Evolutionary conservation across 768 basidiomycete species (phyloP).

Genomic region (Hygrocybe punicea): DNA sequence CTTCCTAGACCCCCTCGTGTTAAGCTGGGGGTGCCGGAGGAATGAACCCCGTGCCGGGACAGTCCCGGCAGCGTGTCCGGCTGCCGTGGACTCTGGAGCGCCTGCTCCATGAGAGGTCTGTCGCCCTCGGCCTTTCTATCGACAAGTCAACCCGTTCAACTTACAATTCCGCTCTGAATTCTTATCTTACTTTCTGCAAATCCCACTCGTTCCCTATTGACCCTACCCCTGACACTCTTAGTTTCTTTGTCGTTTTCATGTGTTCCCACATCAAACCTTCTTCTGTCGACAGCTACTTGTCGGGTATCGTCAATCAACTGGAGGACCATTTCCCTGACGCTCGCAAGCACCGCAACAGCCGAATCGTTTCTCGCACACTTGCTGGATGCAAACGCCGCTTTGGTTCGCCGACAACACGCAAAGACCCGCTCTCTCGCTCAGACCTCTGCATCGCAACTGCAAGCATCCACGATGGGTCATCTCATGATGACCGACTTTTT

Average conservation of each 20-base stretch:
- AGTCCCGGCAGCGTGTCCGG: conserved; percentile 31
- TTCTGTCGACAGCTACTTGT: too few relatives aligned
- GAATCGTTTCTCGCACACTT: conserved; percentile 11
- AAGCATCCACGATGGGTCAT: background rate
- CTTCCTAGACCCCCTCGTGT: too few relatives aligned
- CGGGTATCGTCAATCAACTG: too few relatives aligned
- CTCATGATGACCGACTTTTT: conserved; percentile 26
- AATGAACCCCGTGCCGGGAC: conserved; percentile 3
- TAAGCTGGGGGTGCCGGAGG: too few relatives aligned
- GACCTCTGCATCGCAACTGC: conserved; percentile 4
- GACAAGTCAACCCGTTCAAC: conserved; percentile 27
- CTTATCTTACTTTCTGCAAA: too few relatives aligned
- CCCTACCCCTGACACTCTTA: too few relatives aligned
- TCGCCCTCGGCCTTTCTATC: conserved; percentile 21
- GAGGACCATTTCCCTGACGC: conserved; percentile 19
- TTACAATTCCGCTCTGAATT: too few relatives aligned
- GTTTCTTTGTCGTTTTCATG: conserved; percentile 30
- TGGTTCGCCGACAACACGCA: too few relatives aligned
- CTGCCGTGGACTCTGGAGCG: conserved; percentile 34
- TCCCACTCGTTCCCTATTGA: too few relatives aligned
- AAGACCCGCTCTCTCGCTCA: too few relatives aligned
- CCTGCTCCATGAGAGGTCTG: conserved; percentile 27
- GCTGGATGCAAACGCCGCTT: too few relatives aligned
- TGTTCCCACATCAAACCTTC: too few relatives aligned
- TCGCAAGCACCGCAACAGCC: background rate